phyloP scores from a whole-genome alignment of 2,329 filamentous ascomycete genomes.

The Fusarium brachygibbosum region DNA sequence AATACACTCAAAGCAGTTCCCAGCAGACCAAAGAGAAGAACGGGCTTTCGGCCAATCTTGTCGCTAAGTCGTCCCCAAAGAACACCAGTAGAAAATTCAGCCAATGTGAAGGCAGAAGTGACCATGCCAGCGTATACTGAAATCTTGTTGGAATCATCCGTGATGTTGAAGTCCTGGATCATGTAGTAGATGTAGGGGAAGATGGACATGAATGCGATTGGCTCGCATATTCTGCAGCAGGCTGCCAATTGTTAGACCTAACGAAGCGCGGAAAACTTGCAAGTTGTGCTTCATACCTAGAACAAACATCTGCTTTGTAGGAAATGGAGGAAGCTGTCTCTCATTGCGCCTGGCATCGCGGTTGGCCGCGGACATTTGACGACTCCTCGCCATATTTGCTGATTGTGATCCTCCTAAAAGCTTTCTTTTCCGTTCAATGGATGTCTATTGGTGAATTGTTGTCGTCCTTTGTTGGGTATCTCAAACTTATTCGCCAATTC shows the following conservation, averaged over 20 bases:
- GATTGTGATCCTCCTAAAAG: conserved; percentile 26
- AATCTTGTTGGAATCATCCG: conserved; percentile 82
- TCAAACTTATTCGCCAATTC: conserved; percentile 20
- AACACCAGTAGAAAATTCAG: conserved; percentile 92
- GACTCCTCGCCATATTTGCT: conserved; percentile 51
- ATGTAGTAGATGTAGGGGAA: conserved; percentile 99
- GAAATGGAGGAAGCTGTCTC: conserved; percentile 53
- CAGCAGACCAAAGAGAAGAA: conserved; percentile 87
- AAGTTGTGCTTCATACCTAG: conserved; percentile 56
- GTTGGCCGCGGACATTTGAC: conserved; percentile 43
- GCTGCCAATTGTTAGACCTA: conserved; percentile 63
- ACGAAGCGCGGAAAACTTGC: not conserved
- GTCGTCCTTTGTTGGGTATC: not conserved
- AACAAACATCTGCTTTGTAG: conserved; percentile 64
- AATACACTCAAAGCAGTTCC: conserved; percentile 95
- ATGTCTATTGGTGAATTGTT: conserved; percentile 1
- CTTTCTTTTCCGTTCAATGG: conserved; percentile 17
- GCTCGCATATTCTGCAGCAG: conserved; percentile 95
- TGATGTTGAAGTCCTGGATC: conserved; percentile 91
- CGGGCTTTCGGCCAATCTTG: conserved; percentile 90
- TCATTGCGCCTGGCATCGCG: conserved; percentile 43
- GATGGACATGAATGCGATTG: conserved; percentile 99
- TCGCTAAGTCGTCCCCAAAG: conserved; percentile 96
- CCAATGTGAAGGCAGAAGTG: conserved; percentile 94
- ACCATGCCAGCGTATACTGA: conserved; percentile 96